Evolutionary conservation across 176 grass and related monocot species (phyloP), one percentile per base, ranked within the genome.

Genomic region (Puccinellia tenuiflora): DNA sequence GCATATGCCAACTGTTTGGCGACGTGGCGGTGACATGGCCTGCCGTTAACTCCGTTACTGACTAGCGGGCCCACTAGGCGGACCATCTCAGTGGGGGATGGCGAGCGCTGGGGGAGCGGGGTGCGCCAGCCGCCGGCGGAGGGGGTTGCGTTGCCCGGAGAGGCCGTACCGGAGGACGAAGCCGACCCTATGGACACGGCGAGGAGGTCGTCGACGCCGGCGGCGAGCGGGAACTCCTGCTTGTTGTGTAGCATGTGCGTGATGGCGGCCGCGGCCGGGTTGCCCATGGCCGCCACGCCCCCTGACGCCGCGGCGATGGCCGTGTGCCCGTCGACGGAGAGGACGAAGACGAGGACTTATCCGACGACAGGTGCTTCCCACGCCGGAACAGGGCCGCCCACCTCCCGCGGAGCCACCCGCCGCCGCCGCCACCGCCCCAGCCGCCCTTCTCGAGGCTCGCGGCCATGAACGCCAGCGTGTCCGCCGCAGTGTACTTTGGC

Each of bases 231-330:
- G 91, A 97, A 97, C 70, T 97, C 94, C 85, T 90, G 89, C 79
- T 97, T 97, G 86, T 97, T 97, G 67, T 97, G 87, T 17, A 97
- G 90, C 2, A 97, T 89, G 53, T 97, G 94, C 0, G 91, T 93
- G 83, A 97, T 93, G 66, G 94, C 94, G 1, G 93, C 93, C 1
- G 90, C 93, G 6, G 93, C 70, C 6, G 93, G 93, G 85, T 95
- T 95, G 7, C 93, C 90, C 93, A 95, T 95, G 52, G 93, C 85
- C 0, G 91, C 90, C 0, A 89, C 90, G 22, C 93, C 90, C 0
- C 93, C 93, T 0, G 86, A 90, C 2, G 88, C 93, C 0, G 88
- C 93, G 40, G 90, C 42, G 68, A 95, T 92, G 74, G 76, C 86
- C 26, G 85, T 88, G 57, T 78, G 71, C 15, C 87, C 85, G 73